A percentile compares a stretch with the other conserved stretches of the same genome.
These are phyloP conservation scores for Hypseocharis bilobata DNA, from an alignment of 441 rosid genomes.

Conservation along the genomic window DNA sequence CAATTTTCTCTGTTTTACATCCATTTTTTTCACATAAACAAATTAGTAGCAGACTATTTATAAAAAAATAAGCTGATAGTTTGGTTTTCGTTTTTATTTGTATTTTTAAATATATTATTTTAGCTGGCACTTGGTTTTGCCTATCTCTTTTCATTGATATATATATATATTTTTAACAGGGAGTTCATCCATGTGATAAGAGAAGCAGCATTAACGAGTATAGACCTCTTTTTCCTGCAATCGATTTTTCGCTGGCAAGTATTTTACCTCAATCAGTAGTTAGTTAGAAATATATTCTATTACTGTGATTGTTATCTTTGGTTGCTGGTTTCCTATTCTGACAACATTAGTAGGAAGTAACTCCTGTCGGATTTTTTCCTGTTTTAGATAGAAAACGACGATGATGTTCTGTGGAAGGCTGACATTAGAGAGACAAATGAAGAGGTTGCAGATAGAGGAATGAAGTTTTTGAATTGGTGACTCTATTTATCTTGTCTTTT, in stretches of 20 bases:
- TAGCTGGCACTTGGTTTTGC: neutral
- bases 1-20: neutral
- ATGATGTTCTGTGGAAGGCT: slow-evolving; percentile 48
- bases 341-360: neutral
- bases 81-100: too few species aligned
- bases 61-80: neutral
- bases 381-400: slow-evolving; percentile 55
- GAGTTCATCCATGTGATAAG: slow-evolving; percentile 59
- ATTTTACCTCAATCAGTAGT: neutral
- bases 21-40: neutral
- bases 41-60: neutral
- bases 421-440: slow-evolving; percentile 42
- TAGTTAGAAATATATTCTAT: neutral
- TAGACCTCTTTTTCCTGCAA: slow-evolving; percentile 38
- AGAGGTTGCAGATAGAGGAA: slow-evolving; percentile 53
- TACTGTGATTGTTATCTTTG: neutral
- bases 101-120: neutral
- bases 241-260: slow-evolving; percentile 62
- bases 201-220: slow-evolving; percentile 41
- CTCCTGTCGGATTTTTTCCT: neutral
- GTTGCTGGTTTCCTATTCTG: neutral
- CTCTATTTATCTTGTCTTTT: neutral
- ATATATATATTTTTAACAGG: slow-evolving; percentile 34
- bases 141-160: neutral
- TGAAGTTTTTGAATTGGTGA: slow-evolving; percentile 52